Percentiles rank a stretch among this genome's conserved stretches.
Conservation (phyloP, 805 yeast genomes). For the Ogataea thermomethanolica region DNA sequence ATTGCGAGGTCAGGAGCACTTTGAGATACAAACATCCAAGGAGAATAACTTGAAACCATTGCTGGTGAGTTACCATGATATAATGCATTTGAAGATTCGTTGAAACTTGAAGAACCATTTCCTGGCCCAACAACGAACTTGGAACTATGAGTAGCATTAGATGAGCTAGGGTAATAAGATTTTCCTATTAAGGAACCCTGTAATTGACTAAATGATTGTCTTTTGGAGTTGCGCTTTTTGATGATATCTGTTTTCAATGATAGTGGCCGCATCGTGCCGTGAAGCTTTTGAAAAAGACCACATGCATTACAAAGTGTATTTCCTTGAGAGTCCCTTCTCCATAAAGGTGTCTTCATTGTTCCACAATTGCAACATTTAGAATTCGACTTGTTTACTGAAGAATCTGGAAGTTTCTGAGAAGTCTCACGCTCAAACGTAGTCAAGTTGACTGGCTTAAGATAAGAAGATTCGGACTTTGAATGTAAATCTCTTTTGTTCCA, state of each 20-base stretch:
- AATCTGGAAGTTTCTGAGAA: not conserved
- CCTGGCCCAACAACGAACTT: not conserved
- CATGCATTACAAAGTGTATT: constrained; percentile 64
- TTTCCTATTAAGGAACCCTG: no score
- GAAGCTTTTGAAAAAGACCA: constrained; percentile 56
- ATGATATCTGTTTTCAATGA: constrained; percentile 56
- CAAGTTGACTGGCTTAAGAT: not conserved
- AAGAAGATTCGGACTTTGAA: not conserved
- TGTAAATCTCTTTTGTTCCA: not conserved
- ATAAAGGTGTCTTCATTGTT: constrained; percentile 56
- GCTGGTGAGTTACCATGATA: no score
- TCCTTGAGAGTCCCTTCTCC: constrained; percentile 59
- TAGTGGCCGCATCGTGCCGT: constrained; percentile 60
- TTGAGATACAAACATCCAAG: no score
- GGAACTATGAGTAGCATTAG: not conserved
- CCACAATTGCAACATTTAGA: constrained; percentile 55
- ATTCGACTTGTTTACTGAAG: constrained; percentile 11
- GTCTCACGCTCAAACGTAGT: no score
- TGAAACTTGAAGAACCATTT: no score
- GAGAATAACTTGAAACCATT: no score
- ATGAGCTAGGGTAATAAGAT: not conserved
- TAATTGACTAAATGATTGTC: constrained; percentile 24
- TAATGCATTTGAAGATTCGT: no score
- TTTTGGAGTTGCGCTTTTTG: constrained; percentile 51
- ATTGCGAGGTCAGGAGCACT: no score